Evolutionary conservation across 2,329 filamentous ascomycete species (phyloP).

Genomic region (Aspergillus amoenus): DNA sequence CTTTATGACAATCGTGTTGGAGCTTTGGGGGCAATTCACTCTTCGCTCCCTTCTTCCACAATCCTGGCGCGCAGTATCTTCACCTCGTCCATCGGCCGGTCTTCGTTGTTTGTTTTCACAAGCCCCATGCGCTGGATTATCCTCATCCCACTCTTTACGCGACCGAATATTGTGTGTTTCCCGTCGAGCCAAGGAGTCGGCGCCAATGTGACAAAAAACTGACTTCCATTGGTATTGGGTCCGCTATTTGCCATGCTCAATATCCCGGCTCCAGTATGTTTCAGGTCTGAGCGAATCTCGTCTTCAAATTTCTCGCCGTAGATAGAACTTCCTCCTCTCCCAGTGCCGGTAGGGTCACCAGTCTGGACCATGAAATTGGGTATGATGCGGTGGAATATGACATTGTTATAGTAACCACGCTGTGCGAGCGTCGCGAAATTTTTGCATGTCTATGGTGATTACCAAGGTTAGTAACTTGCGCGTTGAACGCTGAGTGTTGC

Average conservation of each 20-base stretch:
- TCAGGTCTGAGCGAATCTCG: slow-evolving; percentile 75
- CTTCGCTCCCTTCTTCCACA: slow-evolving; percentile 58
- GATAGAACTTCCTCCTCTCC: slow-evolving; percentile 82
- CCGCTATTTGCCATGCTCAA: slow-evolving; percentile 96
- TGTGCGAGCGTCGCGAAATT: slow-evolving; percentile 81
- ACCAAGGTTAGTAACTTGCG: slow-evolving; percentile 17
- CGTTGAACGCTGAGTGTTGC: neutral
- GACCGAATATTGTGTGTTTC: slow-evolving; percentile 90
- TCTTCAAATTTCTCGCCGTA: slow-evolving; percentile 94
- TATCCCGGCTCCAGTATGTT: slow-evolving; percentile 91
- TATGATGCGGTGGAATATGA: slow-evolving; percentile 92
- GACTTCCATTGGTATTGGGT: slow-evolving; percentile 87
- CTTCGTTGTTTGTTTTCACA: slow-evolving; percentile 78
- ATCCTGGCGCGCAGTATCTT: slow-evolving; percentile 74
- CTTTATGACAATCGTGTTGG: neutral
- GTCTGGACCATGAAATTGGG: slow-evolving; percentile 95
- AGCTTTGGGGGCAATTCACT: slow-evolving; percentile 25
- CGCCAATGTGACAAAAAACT: slow-evolving; percentile 94
- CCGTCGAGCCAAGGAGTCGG: slow-evolving; percentile 75
- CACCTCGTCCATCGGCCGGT: slow-evolving; percentile 77
- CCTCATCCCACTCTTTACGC: slow-evolving; percentile 79
- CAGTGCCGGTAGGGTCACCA: slow-evolving; percentile 91
- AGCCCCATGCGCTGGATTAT: slow-evolving; percentile 86
- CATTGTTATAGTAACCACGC: slow-evolving; percentile 83
- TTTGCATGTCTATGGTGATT: slow-evolving; percentile 62